Evolutionary conservation across 257 asterid species (phyloP), one percentile per base, ranked within the genome.

Genomic region (Solanum clarkiae): DNA sequence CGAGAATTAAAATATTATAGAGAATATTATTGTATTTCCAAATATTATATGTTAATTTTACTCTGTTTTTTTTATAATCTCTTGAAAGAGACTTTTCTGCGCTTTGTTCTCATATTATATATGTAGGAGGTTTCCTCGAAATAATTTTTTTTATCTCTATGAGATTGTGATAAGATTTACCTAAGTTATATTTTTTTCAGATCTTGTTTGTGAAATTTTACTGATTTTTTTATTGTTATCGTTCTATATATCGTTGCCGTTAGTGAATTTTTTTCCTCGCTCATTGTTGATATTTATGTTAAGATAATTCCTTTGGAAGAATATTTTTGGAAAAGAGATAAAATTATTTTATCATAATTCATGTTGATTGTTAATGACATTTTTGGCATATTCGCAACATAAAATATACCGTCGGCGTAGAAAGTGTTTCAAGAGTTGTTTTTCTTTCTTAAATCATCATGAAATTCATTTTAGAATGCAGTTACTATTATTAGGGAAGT

Each of bases 41-140:
- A 75, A 75, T 47, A 42, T 75, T 49, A 24, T 74, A 7, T 12
- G 59, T 74, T 24, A 14, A 14, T 24, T 51, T 75, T 51, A 26
- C 44, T 74, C 44, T 22, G 22, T 47, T 75, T 49, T 24, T 75
- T 24, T 49, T 8, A 49, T 22, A 45, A 51, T 22, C 42, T 75
- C 9, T 49, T 51, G 82, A 51, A 77, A 51, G 82, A 15, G 45
- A 77, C 82, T 77, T 77, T 10, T 51, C 10, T 51, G 65, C 51
- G 82, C 10, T 26, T 70, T 70, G 26, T 40, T 70, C 16, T 70
- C 51, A 10, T 18, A 40, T 42, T 40, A 10, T 70, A 32, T 32
- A 32, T 2, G 36, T 70, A 29, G 36, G 36, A 32, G 36, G 4
- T 32, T 32, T 29, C 1, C 0, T 4, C 4, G 4, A 32, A 32